Evolutionary conservation across 1,139 yeast species (phyloP).

Genomic region (Candida tunisiensis): DNA sequence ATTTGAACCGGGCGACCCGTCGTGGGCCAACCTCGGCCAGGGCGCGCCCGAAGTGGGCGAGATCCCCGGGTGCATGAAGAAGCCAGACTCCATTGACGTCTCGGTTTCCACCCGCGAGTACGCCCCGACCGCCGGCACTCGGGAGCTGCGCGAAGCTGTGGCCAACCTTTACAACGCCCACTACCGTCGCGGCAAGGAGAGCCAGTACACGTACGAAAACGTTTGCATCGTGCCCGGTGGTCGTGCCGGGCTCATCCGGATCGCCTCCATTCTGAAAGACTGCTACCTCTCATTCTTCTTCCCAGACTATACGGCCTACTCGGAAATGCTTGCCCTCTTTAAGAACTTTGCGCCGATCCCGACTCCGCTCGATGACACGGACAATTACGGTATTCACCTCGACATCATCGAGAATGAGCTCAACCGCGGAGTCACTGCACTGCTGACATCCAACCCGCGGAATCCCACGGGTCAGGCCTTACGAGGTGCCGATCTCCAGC

Average conservation of each 20-base stretch:
- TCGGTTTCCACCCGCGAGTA: slow-evolving; percentile 39
- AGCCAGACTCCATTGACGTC: slow-evolving; percentile 38
- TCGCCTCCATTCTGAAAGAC: slow-evolving; percentile 47
- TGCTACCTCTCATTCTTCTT: slow-evolving; percentile 46
- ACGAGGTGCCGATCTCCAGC: slow-evolving; percentile 32
- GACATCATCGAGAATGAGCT: slow-evolving; percentile 39
- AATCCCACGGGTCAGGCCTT: slow-evolving; percentile 51
- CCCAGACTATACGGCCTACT: slow-evolving; percentile 57
- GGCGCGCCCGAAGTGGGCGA: slow-evolving; percentile 61
- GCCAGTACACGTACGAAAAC: slow-evolving; percentile 47
- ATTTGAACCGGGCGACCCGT: slow-evolving; percentile 27
- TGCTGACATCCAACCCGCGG: slow-evolving; percentile 47
- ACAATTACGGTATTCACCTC: slow-evolving; percentile 42
- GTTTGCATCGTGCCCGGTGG: slow-evolving; percentile 61
- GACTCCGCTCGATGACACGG: slow-evolving; percentile 43
- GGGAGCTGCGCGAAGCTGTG: slow-evolving; percentile 41
- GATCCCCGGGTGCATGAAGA: slow-evolving; percentile 41
- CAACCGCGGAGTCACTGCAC: slow-evolving; percentile 45
- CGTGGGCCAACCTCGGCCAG: slow-evolving; percentile 55
- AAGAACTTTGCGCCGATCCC: slow-evolving; percentile 56
- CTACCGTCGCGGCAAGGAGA: slow-evolving; percentile 31
- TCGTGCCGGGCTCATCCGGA: slow-evolving; percentile 49
- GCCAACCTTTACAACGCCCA: slow-evolving; percentile 44
- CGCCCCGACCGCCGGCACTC: slow-evolving; percentile 50
- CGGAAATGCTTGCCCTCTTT: slow-evolving; percentile 54